A percentile compares a stretch with the other conserved stretches of the same genome.
Conservation (phyloP, 305 asterid species). For the Fraxinus albicans region DNA sequence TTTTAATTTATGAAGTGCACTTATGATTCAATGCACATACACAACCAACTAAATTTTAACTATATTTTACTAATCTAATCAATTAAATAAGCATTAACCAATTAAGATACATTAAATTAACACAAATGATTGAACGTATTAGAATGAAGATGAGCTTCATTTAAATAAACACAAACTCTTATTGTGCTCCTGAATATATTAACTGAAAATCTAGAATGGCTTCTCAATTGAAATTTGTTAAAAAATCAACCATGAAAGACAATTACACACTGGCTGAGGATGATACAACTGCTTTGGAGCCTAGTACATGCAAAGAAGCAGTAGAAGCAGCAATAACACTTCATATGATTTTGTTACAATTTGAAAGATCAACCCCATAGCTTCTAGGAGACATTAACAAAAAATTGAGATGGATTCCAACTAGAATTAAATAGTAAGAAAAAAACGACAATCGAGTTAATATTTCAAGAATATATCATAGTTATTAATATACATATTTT, state of each 20-base stretch:
- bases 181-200: not conserved
- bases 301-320: not conserved
- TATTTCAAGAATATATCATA: not conserved
- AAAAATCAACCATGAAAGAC: not conserved
- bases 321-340: not conserved
- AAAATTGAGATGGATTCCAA: not conserved
- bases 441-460: not conserved
- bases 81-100: not conserved
- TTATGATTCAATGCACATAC: not conserved
- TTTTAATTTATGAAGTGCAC: not conserved
- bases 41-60: not conserved
- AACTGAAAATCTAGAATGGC: not conserved
- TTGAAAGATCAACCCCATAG: not conserved
- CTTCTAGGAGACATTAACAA: not conserved
- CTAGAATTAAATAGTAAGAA: not conserved
- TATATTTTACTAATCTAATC: not conserved
- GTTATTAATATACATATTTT: not conserved
- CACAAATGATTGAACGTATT: not conserved
- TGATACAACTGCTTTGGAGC: not conserved
- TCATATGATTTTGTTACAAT: not conserved
- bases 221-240: not conserved
- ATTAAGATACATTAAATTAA: not conserved
- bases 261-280: not conserved
- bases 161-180: not conserved
- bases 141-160: not conserved